phyloP scores from a whole-genome alignment of 257 asterid species.

The Solanum etuberosum region DNA sequence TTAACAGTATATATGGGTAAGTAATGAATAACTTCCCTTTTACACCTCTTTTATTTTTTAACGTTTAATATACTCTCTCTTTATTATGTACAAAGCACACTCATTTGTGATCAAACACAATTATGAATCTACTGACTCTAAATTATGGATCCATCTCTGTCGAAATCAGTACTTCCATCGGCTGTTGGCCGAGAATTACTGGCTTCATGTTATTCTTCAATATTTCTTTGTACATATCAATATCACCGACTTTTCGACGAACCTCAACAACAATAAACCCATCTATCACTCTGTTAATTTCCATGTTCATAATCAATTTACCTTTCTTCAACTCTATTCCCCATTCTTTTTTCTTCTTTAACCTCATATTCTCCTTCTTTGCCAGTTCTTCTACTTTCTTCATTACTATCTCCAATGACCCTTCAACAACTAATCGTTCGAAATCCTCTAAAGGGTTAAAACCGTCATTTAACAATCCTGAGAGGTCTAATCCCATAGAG shows the following conservation, averaged over 20 bases:
- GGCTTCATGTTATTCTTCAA: slow-evolving; percentile 50
- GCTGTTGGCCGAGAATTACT: slow-evolving; percentile 12
- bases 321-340: slow-evolving; percentile 54
- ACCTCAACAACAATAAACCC: slow-evolving; percentile 51
- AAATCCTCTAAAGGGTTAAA: slow-evolving; percentile 24
- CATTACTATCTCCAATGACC: slow-evolving; percentile 39
- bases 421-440: slow-evolving; percentile 42
- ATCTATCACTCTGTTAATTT: slow-evolving; percentile 42
- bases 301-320: slow-evolving; percentile 34
- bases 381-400: slow-evolving; percentile 44
- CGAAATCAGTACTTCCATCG: background rate
- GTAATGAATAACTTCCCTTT: background rate
- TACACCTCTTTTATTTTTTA: background rate
- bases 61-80: background rate
- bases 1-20: background rate
- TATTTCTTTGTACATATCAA: slow-evolving; percentile 22
- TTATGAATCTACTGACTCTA: background rate
- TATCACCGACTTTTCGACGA: slow-evolving; percentile 41
- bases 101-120: background rate
- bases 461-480: slow-evolving; percentile 42
- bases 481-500: slow-evolving; percentile 61
- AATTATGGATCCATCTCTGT: background rate
- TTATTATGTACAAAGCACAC: background rate
- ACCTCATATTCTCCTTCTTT: slow-evolving; percentile 23
- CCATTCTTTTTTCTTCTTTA: slow-evolving; percentile 36